A percentile compares a stretch with the other conserved stretches of the same genome.
Evolutionary conservation across 257 asterid species (phyloP).

Genomic region (Cinchona pubescens): DNA sequence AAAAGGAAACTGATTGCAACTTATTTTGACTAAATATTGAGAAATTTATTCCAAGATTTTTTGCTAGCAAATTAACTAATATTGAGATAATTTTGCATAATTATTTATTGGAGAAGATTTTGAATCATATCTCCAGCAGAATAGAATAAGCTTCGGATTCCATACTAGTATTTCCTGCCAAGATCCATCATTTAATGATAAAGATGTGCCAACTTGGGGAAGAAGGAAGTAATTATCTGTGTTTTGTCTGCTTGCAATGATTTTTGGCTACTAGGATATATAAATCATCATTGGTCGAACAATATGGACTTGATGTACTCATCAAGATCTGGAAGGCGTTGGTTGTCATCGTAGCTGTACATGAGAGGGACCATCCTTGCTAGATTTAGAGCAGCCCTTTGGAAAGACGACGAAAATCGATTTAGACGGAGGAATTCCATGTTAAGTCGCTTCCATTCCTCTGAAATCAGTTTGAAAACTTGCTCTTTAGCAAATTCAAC

Average conservation of each 20-base stretch:
- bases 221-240: too few species aligned
- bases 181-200: too few species aligned
- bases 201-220: too few species aligned
- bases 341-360: constrained; percentile 27
- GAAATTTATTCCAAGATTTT: too few species aligned
- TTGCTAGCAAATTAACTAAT: too few species aligned
- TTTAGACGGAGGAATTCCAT: constrained; percentile 23
- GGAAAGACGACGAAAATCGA: constrained; percentile 22
- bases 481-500: constrained; percentile 27
- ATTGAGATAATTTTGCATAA: too few species aligned
- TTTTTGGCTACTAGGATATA: not conserved
- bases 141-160: too few species aligned
- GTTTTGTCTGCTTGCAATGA: not conserved
- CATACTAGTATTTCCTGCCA: too few species aligned
- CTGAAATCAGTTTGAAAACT: constrained; percentile 26
- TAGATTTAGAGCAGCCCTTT: constrained; percentile 27
- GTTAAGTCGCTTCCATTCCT: constrained; percentile 39
- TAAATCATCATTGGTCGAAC: not conserved
- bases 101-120: too few species aligned
- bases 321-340: constrained; percentile 24
- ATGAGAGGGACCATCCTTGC: constrained; percentile 43
- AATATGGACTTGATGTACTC: constrained; percentile 13
- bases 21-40: too few species aligned
- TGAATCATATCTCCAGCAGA: too few species aligned
- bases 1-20: too few species aligned